Conservation (phyloP, 2,329 filamentous ascomycete species). For the Cercospora beticola region DNA sequence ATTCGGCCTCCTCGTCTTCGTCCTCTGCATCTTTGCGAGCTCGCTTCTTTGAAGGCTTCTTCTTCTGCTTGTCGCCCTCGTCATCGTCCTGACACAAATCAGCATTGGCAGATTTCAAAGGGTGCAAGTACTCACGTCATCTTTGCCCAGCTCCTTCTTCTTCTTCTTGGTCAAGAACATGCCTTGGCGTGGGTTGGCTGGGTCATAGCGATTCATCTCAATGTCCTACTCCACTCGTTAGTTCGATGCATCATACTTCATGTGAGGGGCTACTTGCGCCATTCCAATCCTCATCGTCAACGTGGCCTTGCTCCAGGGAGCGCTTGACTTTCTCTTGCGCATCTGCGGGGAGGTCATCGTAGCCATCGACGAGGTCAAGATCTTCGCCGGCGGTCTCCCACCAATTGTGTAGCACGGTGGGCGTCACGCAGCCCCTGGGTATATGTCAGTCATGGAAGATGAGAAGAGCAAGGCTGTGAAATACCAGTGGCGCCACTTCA, state of each 20-base stretch:
- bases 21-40: conserved; percentile 27
- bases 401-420: conserved; percentile 66
- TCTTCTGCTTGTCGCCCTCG: conserved; percentile 22
- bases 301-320: conserved; percentile 73
- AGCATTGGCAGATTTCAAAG: neutral
- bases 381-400: conserved; percentile 59
- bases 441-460: conserved; percentile 16
- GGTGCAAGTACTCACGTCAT: neutral
- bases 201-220: conserved; percentile 71
- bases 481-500: conserved; percentile 85
- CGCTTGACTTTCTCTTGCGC: conserved; percentile 70
- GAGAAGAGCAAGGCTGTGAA: conserved; percentile 26
- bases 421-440: conserved; percentile 82
- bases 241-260: neutral
- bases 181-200: conserved; percentile 33
- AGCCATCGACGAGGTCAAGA: conserved; percentile 73
- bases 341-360: conserved; percentile 70
- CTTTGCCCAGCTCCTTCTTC: conserved; percentile 25
- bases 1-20: conserved; percentile 31
- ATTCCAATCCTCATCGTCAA: conserved; percentile 83
- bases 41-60: conserved; percentile 36
- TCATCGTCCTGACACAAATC: conserved; percentile 22
- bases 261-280: conserved; percentile 61
- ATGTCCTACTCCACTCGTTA: conserved; percentile 58
- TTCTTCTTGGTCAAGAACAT: conserved; percentile 39